These are phyloP conservation scores for Macrocystidia cucumis DNA, from an alignment of 1,284 basidiomycete species.

Conservation along the genomic window DNA sequence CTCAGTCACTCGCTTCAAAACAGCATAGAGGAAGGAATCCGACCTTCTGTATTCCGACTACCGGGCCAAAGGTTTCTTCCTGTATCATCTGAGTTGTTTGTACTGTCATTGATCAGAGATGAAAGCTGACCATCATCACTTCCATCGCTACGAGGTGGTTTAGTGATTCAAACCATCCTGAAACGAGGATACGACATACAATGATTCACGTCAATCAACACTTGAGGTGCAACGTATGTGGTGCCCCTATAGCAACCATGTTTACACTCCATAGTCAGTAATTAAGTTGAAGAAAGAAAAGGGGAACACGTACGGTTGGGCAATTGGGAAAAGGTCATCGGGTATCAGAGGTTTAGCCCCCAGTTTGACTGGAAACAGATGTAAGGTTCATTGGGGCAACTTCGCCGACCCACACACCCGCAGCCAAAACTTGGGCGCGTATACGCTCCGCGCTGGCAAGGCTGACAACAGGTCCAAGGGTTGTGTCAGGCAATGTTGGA, in stretches of 20 bases:
- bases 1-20: no score
- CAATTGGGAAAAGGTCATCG: conserved; percentile 61
- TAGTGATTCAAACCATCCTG: conserved; percentile 2
- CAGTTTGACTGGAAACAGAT: conserved; percentile 58
- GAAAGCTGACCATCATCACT: conserved; percentile 70
- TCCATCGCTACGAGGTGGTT: conserved; percentile 65
- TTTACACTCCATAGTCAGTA: background rate
- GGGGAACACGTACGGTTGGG: conserved; percentile 46
- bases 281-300: conserved; percentile 2
- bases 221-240: conserved; percentile 84
- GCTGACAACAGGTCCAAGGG: conserved; percentile 88
- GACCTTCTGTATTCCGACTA: conserved; percentile 88
- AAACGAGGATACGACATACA: conserved; percentile 38
- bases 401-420: conserved; percentile 57
- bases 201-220: conserved; percentile 85
- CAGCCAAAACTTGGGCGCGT: conserved; percentile 79
- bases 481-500: conserved; percentile 67
- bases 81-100: conserved; percentile 15
- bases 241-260: conserved; percentile 45
- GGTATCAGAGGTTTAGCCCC: conserved; percentile 79
- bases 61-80: conserved; percentile 88
- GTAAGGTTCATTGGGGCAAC: no score
- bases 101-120: background rate
- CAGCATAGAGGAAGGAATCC: no score
- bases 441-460: conserved; percentile 79